Evolutionary conservation across 495 filamentous ascomycete genomes (phyloP), one percentile per base, ranked within the genome.

Genomic region (Tuber magnatum): DNA sequence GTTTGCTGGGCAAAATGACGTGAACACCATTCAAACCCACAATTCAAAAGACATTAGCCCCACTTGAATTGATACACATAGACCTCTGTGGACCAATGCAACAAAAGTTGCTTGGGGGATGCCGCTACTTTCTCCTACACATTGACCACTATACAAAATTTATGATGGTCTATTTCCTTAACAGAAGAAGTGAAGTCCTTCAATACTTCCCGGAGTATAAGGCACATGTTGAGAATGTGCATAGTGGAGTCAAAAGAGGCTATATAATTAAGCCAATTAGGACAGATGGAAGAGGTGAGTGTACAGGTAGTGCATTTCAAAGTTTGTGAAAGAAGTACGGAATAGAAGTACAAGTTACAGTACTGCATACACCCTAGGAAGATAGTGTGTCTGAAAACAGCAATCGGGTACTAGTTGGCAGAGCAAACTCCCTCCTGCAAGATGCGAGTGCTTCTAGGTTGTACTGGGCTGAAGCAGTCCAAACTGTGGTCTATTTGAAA

Each of bases 151-250:
- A 14, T 3, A 16, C 10, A 0, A 1, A 43, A 0, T 56, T 6
- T 12, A n/a, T 24, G 0, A 3, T 3, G 0, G 24, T 56, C 24
- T n/a, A 56, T 12, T n/a, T 56, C 10, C 24, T 56, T 6, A 56
- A 56, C 0, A 10, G 7, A 2, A 56, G 28, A 3, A 28, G 0
- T n/a, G 24, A n/a, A 8, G 7, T 9, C 0, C 1, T 1, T 0
- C 0, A 2, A 1, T n/a, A 28, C 12, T 56, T 56, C 20, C 22
- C 9, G 3, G 24, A n/a, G 1, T 56, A n/a, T 1, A 56, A 56
- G 9, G 7, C 24, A 2, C 0, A 0, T 6, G 48, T 56, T 0
- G 48, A 56, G 8, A 56, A 56, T 0, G 0, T 48, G 1, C 6
- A n/a, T 7, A 10, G 24, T 10, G 24, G 16, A 0, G 12, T 22